These are phyloP conservation scores for Penicillium concentricum DNA, from an alignment of 2,329 filamentous ascomycete species.

Conservation along the genomic window DNA sequence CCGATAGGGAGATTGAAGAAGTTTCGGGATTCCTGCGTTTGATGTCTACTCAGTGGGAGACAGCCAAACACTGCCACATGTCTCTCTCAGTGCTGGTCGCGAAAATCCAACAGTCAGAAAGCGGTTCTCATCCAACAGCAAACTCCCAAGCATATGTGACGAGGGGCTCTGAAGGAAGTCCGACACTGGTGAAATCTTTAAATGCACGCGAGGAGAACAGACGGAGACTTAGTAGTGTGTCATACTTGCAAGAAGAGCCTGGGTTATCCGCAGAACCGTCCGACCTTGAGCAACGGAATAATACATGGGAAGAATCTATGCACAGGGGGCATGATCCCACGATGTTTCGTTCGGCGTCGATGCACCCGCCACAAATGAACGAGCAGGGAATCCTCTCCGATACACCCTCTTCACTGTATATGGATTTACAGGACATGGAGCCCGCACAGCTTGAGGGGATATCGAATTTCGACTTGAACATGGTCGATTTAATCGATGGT, in stretches of 20 bases:
- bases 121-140: neutral
- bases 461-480: constrained; percentile 31
- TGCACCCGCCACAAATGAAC: neutral
- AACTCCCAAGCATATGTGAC: constrained; percentile 13
- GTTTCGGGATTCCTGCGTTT: constrained; percentile 33
- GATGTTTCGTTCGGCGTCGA: neutral
- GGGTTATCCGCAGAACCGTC: neutral
- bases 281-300: neutral
- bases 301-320: neutral
- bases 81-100: constrained; percentile 34
- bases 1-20: constrained; percentile 35
- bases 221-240: neutral
- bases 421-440: constrained; percentile 10
- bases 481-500: constrained; percentile 34
- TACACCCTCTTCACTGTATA: neutral
- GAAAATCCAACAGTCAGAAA: constrained; percentile 29
- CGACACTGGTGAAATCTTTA: neutral
- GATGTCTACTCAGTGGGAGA: constrained; percentile 43
- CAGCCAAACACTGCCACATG: constrained; percentile 40
- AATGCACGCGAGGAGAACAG: neutral
- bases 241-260: neutral
- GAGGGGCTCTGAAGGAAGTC: neutral
- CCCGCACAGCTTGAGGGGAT: constrained; percentile 8
- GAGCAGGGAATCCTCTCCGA: neutral
- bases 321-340: neutral